A percentile compares a stretch with the other conserved stretches of the same genome.
Evolutionary conservation across 371 early-diverging fungal genomes (phyloP).

Genomic region (Batkoa obscura): DNA sequence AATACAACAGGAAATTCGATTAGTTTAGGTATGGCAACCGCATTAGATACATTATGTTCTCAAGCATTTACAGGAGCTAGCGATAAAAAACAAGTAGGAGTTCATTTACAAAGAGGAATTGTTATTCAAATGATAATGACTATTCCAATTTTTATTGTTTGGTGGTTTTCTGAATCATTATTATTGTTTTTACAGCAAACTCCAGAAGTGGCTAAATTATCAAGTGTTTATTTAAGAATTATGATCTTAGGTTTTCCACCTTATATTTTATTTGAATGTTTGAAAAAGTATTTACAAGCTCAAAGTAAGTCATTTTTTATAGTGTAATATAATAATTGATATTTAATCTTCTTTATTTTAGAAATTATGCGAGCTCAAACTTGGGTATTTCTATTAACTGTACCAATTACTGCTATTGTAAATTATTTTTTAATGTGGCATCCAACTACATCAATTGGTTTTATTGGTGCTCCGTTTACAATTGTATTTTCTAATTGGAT

Average conservation of each 20-base stretch:
- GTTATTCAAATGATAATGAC: conserved; percentile 38
- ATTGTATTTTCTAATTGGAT: conserved; percentile 55
- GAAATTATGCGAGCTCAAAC: conserved; percentile 63
- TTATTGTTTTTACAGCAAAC: conserved; percentile 32
- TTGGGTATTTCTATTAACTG: conserved; percentile 38
- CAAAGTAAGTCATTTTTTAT: conserved; percentile 21
- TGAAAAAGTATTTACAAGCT: conserved; percentile 60
- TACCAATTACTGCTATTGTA: conserved; percentile 50
- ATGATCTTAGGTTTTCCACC: conserved; percentile 59
- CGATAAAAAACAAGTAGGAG: conserved; percentile 50
- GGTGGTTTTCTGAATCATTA: conserved; percentile 44
- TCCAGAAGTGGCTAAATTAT: conserved; percentile 20
- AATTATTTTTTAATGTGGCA: conserved; percentile 61
- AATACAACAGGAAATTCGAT: conserved; percentile 68
- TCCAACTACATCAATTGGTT: conserved; percentile 38
- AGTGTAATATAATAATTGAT: conserved; percentile 9
- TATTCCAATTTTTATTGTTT: conserved; percentile 47
- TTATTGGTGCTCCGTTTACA: conserved; percentile 69
- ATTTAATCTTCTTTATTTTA: conserved; percentile 13
- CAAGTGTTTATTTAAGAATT: conserved; percentile 39
- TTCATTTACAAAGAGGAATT: conserved; percentile 72
- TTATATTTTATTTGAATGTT: conserved; percentile 51
- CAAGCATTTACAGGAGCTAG: conserved; percentile 60
- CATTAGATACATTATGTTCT: conserved; percentile 74
- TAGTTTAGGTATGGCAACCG: conserved; percentile 56